A percentile compares a stretch with the other conserved stretches of the same genome.
phyloP scores from a whole-genome alignment of 257 asterid genomes.

The Craterostigma plantagineum region DNA sequence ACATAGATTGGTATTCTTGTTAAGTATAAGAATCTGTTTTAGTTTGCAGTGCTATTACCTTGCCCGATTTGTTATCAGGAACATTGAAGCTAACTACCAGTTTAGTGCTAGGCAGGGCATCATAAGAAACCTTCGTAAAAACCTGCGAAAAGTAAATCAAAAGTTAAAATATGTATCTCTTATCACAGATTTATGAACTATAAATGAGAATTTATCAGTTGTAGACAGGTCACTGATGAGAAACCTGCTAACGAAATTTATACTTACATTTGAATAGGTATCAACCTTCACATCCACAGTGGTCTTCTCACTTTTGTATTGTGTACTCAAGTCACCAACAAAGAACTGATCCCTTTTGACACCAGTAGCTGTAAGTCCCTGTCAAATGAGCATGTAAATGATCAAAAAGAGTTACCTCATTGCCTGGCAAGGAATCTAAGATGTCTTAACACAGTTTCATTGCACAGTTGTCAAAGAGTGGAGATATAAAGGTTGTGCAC shows the following conservation, averaged over 20 bases:
- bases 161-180: neutral
- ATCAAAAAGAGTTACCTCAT: conserved; percentile 1
- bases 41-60: too few species aligned
- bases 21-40: too few species aligned
- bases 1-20: too few species aligned
- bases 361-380: conserved; percentile 78
- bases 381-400: conserved; percentile 9
- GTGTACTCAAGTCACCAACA: conserved; percentile 60
- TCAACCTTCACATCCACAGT: conserved; percentile 66
- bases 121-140: conserved; percentile 47
- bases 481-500: too few species aligned
- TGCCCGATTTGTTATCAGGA: conserved; percentile 81
- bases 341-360: conserved; percentile 54
- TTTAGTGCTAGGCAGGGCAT: conserved; percentile 44
- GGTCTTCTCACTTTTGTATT: conserved; percentile 46
- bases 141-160: conserved; percentile 23
- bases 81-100: conserved; percentile 57
- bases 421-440: too few species aligned
- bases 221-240: neutral
- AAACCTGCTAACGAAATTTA: neutral
- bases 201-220: too few species aligned
- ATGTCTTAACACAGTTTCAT: too few species aligned
- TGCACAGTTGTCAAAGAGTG: too few species aligned
- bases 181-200: too few species aligned
- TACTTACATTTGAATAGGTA: conserved; percentile 62